Evolutionary conservation across 768 basidiomycete genomes (phyloP).

Genomic region (Mycena albidolilacea): DNA sequence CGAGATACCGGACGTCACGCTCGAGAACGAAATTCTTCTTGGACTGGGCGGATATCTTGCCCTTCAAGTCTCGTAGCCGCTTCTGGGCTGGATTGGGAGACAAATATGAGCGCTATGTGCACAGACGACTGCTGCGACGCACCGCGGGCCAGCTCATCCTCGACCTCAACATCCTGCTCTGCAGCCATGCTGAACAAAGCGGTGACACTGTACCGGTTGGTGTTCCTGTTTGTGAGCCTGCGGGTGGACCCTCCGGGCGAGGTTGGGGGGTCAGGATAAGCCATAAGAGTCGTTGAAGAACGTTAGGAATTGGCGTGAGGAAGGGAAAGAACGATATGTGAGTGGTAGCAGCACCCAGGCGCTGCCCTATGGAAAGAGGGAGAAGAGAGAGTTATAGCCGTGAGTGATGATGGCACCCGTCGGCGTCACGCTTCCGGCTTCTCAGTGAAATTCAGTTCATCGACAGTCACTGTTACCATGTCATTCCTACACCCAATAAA

Average conservation of each 20-base stretch:
- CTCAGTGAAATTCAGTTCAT: too few species aligned
- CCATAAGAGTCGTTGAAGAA: conserved; percentile 62
- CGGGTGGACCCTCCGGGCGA: conserved; percentile 79
- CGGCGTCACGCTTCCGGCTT: conserved; percentile 3
- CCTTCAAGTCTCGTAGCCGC: conserved; percentile 95
- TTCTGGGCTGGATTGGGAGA: conserved; percentile 82
- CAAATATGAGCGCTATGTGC: conserved; percentile 19
- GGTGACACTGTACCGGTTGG: conserved; percentile 96
- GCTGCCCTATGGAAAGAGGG: conserved; percentile 34
- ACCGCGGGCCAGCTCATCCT: conserved; percentile 97
- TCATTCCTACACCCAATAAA: too few species aligned
- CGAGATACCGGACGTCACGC: conserved; percentile 97
- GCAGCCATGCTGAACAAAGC: conserved; percentile 98
- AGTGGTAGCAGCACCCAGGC: conserved; percentile 36
- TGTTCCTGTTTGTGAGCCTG: conserved; percentile 91
- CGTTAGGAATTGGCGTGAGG: conserved; percentile 44
- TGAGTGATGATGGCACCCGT: not conserved
- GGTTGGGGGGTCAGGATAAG: conserved; percentile 72
- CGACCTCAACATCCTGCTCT: conserved; percentile 98
- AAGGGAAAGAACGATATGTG: conserved; percentile 14
- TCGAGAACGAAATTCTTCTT: conserved; percentile 99
- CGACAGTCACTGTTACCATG: too few species aligned
- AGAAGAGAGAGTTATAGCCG: not conserved
- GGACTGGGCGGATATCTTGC: conserved; percentile 96
- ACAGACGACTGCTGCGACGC: conserved; percentile 46